Evolutionary conservation across 805 yeast species (phyloP).

Genomic region (Starmerella stellata): DNA sequence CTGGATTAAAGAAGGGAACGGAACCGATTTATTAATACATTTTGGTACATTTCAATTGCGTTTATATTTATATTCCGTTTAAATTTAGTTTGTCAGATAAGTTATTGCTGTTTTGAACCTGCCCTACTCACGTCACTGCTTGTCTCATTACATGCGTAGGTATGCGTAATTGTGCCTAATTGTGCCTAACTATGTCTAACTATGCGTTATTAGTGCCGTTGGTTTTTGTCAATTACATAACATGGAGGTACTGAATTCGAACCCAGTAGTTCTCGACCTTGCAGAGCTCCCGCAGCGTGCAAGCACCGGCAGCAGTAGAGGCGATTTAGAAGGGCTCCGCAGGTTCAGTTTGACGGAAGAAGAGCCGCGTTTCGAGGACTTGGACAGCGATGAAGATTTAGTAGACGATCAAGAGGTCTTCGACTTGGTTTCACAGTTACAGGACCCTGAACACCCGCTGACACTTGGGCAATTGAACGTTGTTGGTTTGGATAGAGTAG

Average conservation of each 20-base stretch:
- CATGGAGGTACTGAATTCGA: conserved; percentile 78
- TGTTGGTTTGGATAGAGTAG: conserved; percentile 67
- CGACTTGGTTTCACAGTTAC: conserved; percentile 66
- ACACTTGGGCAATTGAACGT: conserved; percentile 89
- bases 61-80: no score
- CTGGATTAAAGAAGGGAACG: no score
- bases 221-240: no score
- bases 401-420: conserved; percentile 81
- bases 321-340: conserved; percentile 8
- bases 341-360: conserved; percentile 14
- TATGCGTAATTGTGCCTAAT: no score
- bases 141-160: no score
- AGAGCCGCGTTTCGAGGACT: conserved; percentile 3
- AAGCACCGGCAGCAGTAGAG: conserved; percentile 13
- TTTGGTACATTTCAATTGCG: no score
- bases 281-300: conserved; percentile 58
- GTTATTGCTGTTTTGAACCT: no score
- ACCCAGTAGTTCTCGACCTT: conserved; percentile 67
- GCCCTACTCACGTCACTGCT: no score
- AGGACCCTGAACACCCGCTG: conserved; percentile 96
- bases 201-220: no score
- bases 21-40: no score
- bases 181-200: no score
- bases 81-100: no score
- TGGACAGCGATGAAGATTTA: conserved; percentile 29